Evolutionary conservation across 805 yeast species (phyloP).

Genomic region (Barnettozyma californica): DNA sequence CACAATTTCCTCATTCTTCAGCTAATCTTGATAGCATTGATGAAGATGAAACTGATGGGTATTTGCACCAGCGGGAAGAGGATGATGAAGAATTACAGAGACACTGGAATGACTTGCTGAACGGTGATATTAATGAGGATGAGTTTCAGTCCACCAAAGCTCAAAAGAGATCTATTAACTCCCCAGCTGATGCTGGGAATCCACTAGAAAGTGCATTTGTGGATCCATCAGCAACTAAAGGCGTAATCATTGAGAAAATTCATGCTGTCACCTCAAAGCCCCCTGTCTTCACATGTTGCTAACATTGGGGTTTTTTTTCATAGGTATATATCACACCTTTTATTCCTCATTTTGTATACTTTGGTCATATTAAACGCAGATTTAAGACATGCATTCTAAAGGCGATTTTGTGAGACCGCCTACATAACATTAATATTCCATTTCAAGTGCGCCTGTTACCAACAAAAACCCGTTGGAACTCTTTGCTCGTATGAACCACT

Average conservation of each 20-base stretch:
- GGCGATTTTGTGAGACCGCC: too few relatives aligned
- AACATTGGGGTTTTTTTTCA: too few relatives aligned
- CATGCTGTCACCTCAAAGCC: constrained; percentile 49
- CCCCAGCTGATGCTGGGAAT: constrained; percentile 11
- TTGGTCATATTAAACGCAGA: too few relatives aligned
- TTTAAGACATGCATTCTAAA: too few relatives aligned
- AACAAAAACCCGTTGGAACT: too few relatives aligned
- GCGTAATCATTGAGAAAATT: constrained; percentile 55
- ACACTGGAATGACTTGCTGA: constrained; percentile 27
- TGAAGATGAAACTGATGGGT: not conserved
- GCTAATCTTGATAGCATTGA: constrained; percentile 1
- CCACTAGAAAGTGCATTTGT: not conserved
- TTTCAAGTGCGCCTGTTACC: too few relatives aligned
- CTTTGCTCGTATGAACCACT: too few relatives aligned
- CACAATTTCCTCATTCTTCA: not conserved
- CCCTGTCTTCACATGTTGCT: constrained; percentile 69
- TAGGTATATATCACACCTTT: not conserved
- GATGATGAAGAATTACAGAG: constrained; percentile 19
- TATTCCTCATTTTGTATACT: not conserved
- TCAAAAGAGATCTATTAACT: constrained; percentile 1
- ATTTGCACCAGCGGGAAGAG: not conserved
- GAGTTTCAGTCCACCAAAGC: constrained; percentile 14
- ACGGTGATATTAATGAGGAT: constrained; percentile 27
- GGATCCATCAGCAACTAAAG: constrained; percentile 27
- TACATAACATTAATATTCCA: too few relatives aligned